phyloP scores from a whole-genome alignment of 1,139 yeast genomes.

The Hyphopichia wangnamkhiaoensis region DNA sequence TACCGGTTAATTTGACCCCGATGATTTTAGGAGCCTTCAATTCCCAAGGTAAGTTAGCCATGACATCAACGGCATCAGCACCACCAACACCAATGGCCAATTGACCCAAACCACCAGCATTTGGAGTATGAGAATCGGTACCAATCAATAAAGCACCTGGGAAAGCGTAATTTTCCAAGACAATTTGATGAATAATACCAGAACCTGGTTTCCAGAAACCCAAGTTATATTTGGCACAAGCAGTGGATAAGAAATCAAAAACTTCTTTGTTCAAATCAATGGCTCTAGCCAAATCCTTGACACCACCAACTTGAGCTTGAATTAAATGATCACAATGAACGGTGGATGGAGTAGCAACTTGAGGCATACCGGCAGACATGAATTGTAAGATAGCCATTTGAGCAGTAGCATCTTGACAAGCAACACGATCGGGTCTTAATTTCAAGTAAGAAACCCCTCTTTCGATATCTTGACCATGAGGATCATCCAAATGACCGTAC shows the following conservation, averaged over 20 bases:
- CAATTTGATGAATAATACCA: constrained; percentile 98
- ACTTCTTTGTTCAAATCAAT: constrained; percentile 94
- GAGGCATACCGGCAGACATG: constrained; percentile 95
- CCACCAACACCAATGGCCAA: constrained; percentile 99
- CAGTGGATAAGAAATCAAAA: constrained; percentile 88
- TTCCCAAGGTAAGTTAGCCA: constrained; percentile 97
- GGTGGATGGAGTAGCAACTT: constrained; percentile 94
- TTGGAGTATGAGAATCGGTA: constrained; percentile 98
- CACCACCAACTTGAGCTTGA: constrained; percentile 95
- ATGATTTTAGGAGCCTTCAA: constrained; percentile 96
- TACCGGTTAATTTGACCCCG: constrained; percentile 96
- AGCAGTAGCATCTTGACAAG: constrained; percentile 99
- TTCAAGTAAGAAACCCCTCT: constrained; percentile 96
- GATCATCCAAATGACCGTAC: constrained; percentile 95
- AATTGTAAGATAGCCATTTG: constrained; percentile 99
- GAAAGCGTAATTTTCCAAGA: constrained; percentile 95
- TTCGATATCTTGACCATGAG: constrained; percentile 91
- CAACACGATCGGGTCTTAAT: constrained; percentile 98
- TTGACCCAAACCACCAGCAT: constrained; percentile 99
- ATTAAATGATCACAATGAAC: constrained; percentile 99
- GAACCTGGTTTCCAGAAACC: constrained; percentile 99
- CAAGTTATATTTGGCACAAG: constrained; percentile 96
- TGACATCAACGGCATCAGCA: constrained; percentile 99
- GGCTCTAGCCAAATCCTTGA: constrained; percentile 91
- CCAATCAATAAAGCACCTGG: constrained; percentile 98